Evolutionary conservation across 2,329 filamentous ascomycete species (phyloP).

Genomic region (Colletotrichum sojae): DNA sequence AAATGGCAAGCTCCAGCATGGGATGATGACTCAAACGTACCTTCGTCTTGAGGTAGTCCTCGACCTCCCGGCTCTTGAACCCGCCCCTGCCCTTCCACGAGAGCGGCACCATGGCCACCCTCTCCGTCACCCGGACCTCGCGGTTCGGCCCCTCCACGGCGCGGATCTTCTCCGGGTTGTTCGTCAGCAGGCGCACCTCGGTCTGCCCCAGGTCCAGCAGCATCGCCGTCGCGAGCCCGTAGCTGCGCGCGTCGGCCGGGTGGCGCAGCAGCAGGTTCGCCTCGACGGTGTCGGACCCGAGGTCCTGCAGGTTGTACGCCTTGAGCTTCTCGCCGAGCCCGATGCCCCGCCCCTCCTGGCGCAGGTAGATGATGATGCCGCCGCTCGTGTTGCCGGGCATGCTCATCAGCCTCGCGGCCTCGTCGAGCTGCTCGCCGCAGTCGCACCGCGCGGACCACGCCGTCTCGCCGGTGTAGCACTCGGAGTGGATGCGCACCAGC

Average conservation of each 20-base stretch:
- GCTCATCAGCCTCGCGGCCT: constrained; percentile 94
- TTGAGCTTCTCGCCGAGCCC: constrained; percentile 96
- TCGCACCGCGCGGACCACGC: constrained; percentile 98
- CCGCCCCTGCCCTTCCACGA: constrained; percentile 91
- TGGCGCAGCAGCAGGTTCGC: constrained; percentile 92
- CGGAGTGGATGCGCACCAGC: constrained; percentile 94
- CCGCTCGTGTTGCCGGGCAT: constrained; percentile 70
- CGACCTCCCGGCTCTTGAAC: constrained; percentile 88
- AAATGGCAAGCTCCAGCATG: background rate
- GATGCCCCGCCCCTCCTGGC: constrained; percentile 96
- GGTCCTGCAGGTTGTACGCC: constrained; percentile 96
- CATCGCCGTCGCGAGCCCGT: constrained; percentile 97
- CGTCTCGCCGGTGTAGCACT: constrained; percentile 98
- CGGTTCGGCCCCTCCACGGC: constrained; percentile 93
- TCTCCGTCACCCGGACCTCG: constrained; percentile 88
- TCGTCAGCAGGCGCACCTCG: constrained; percentile 88
- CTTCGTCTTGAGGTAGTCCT: constrained; percentile 96
- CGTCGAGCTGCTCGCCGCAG: constrained; percentile 97
- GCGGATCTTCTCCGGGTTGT: constrained; percentile 97
- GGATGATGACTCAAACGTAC: constrained; percentile 64
- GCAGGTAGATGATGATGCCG: constrained; percentile 94
- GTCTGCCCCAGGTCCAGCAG: constrained; percentile 85
- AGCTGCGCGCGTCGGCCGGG: constrained; percentile 93
- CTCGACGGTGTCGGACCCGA: constrained; percentile 97
- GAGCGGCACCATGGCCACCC: constrained; percentile 95